Percentiles rank a stretch among this genome's conserved stretches.
phyloP scores from a whole-genome alignment of 805 yeast genomes.

The Hanseniaspora taiwanica region DNA sequence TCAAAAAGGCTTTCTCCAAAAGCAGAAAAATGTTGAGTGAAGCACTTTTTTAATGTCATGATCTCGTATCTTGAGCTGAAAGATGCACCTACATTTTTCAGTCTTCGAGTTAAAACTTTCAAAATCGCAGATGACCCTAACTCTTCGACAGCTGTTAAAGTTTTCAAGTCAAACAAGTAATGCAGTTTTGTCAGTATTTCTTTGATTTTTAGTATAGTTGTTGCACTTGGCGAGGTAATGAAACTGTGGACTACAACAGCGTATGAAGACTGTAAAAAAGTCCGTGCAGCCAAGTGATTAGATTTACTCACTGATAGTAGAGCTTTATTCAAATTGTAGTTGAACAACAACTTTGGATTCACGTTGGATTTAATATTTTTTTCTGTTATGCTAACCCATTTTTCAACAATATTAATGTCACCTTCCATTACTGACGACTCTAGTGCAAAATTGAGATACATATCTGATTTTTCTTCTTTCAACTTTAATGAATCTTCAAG shows the following conservation, averaged over 20 bases:
- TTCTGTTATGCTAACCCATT: conserved; percentile 50
- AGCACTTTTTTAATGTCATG: conserved; percentile 45
- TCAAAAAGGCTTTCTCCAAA: conserved; percentile 27
- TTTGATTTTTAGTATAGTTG: conserved; percentile 38
- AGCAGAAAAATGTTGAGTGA: conserved; percentile 14
- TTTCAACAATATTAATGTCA: conserved; percentile 31
- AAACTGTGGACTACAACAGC: conserved; percentile 50
- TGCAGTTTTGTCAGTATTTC: conserved; percentile 42
- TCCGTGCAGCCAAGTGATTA: conserved; percentile 41
- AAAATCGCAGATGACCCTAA: background rate
- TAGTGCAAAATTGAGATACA: conserved; percentile 56
- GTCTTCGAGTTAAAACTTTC: conserved; percentile 12
- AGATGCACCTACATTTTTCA: conserved; percentile 31
- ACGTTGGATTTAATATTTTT: conserved; percentile 24
- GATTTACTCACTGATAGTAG: conserved; percentile 34
- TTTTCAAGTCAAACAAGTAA: conserved; percentile 38
- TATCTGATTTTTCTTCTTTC: conserved; percentile 13
- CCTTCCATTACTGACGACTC: conserved; percentile 65
- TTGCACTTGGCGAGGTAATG: conserved; percentile 31
- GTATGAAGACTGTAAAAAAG: conserved; percentile 34
- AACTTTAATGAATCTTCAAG: conserved; percentile 2
- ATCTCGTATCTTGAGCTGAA: conserved; percentile 50
- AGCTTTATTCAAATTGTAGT: conserved; percentile 51
- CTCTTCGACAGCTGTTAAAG: background rate
- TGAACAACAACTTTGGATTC: conserved; percentile 41